Conservation (phyloP, 768 basidiomycete species). For the Boletellus ananiceps region DNA sequence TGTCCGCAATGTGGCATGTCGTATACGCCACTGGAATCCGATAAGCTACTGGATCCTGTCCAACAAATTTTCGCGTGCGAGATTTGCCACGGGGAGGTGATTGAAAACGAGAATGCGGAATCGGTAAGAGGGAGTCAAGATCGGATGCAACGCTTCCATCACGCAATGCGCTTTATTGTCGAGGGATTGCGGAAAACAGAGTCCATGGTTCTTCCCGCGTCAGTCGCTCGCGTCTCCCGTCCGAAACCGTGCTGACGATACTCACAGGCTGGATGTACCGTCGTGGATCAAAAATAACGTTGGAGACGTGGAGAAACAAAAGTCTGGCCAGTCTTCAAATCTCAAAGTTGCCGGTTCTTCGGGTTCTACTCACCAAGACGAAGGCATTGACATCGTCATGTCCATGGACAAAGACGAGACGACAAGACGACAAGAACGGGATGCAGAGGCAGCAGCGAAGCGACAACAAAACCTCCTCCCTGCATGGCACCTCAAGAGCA, state of each 20-base stretch:
- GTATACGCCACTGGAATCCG: slow-evolving; percentile 82
- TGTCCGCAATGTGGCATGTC: slow-evolving; percentile 84
- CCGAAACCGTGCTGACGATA: slow-evolving; percentile 1
- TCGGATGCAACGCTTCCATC: slow-evolving; percentile 92
- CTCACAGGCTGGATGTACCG: slow-evolving; percentile 70
- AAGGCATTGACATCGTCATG: slow-evolving; percentile 82
- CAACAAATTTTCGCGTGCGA: slow-evolving; percentile 76
- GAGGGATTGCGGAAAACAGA: slow-evolving; percentile 89
- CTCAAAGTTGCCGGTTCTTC: slow-evolving; percentile 74
- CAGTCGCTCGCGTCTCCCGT: slow-evolving; percentile 27
- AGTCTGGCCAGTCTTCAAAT: slow-evolving; percentile 46
- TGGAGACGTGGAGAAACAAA: slow-evolving; percentile 57
- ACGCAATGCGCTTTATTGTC: slow-evolving; percentile 81
- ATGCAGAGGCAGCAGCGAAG: slow-evolving; percentile 79
- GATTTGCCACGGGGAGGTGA: slow-evolving; percentile 78
- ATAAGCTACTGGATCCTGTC: slow-evolving; percentile 72
- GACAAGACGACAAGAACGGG: slow-evolving; percentile 65
- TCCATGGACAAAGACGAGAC: slow-evolving; percentile 86
- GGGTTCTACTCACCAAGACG: slow-evolving; percentile 54
- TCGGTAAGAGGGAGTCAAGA: slow-evolving; percentile 84
- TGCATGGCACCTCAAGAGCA: slow-evolving; percentile 93
- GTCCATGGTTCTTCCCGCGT: slow-evolving; percentile 80
- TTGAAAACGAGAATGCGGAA: slow-evolving; percentile 90
- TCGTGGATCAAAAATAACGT: slow-evolving; percentile 77
- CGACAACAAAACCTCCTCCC: slow-evolving; percentile 89